Base-by-base conservation (phyloP, 345 rosid genomes). In the Odontarrhena argentea region DNA sequence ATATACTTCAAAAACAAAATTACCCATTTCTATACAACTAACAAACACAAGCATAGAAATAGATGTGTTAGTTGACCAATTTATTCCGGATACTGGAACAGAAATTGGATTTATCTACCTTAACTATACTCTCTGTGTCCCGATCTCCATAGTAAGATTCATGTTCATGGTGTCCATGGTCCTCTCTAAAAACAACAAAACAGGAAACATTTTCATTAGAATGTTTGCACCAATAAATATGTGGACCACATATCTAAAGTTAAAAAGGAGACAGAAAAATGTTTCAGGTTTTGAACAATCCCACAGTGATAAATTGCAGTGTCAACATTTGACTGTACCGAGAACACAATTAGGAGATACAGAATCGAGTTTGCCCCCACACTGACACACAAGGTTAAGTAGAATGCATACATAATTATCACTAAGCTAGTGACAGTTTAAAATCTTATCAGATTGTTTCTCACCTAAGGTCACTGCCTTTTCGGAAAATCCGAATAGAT, bases 131-230 rank as follows among this genome's bases (percentile, higher is more conserved):
- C 0, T 95, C 96, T 32, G 99, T 91, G 81, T 95, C 99, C 65
- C 98, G 90, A 80, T 95, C 91, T 76, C 99, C 99, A 84, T 91
- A 95, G 78, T 95, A 95, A 34, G 97, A 89, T 76, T 95, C 99
- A 80, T 95, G 99, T 8, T 91, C 96, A 69, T 95, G 99, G 78
- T 86, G 98, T 54, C 98, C 99, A 71, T 85, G 96, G 48, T 95
- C 98, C 67, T 87, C 96, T 76, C 97, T 95, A 84, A 44, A 56
- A 69, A 54, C 47, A 67, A 7, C 41, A 47, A 68, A 48, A 40
- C 65, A 48, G 34, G 22, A 38, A 38, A 55, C 12, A 55, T 0
- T 53, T 59, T 73, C 24, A 59, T 14, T 24, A 51, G 47, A 65
- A 36, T 44, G 32, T 59, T 49, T 13, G 50, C 66, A 49, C 54